Base-by-base conservation (phyloP, 164 flowering plant species). In the Chimonanthus praecox region DNA sequence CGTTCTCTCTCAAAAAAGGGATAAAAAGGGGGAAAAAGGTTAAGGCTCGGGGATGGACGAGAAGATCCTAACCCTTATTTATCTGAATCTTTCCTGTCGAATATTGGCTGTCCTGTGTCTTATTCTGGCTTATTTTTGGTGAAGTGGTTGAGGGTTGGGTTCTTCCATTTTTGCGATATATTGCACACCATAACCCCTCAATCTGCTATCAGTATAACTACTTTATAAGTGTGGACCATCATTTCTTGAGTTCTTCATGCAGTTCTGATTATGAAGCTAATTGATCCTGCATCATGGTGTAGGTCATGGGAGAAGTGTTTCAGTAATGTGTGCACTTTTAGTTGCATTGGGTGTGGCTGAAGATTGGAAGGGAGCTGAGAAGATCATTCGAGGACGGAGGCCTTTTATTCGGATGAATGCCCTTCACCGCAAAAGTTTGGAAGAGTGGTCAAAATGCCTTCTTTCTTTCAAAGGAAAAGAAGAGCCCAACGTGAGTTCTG, bases 281-380 rank as follows among this genome's bases (percentile, higher is more conserved):
- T 21, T 43, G 16, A 50, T 33, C 48, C n/a, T n/a, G n/a, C 33
- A 7, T 18, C 18, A 6, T 63, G 49, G 7, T 74, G 49, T 46
- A 92, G 97, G 97, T 73, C 97, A 92, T 84, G 97, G 99, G 54
- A 86, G 99, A 86, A 94, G 99, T 78, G 97, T 94, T 72, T 85
- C 92, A 48, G 95, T 94, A 68, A 81, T 74, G 80, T 91, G 97
- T 79, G 97, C 99, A 2, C 75, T 91, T 60, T 72, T 92, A 72
- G 97, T 94, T 75, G 91, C 92, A 68, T 82, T 91, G 50, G 96
- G 89, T 2, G 75, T 88, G 60, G 94, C 84, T 16, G 93, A 89
- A 49, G 94, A 91, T 69, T 94, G 97, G 97, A 94, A 91, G 77
- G 76, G 65, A 50, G 94, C 95, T 3, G 99, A 90, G 84, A 86